Evolutionary conservation across 805 yeast genomes (phyloP), one percentile per base, ranked within the genome.

Genomic region (Ogataea paraovalis): DNA sequence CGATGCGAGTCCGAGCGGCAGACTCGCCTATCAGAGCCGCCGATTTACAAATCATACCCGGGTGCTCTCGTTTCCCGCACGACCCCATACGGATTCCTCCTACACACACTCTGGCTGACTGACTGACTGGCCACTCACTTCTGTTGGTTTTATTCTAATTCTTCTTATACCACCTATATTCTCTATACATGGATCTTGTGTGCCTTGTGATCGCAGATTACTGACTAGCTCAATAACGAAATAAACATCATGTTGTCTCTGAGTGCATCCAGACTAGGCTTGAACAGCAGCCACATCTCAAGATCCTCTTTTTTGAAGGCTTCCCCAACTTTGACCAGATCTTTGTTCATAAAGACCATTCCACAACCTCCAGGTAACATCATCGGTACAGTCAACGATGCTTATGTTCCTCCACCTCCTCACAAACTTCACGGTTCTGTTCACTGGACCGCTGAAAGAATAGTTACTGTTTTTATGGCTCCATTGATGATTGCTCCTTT

Each of bases 391-490:
- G 85, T 82, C 34, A 85, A 85, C 60, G 91, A 85, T 48, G 83
- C 89, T 3, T 79, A 79, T 51, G 80, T 81, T 18, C 75, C 78
- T 12, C 87, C 88, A 30, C 69, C 72, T 44, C 66, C 82, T 4
- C 72, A 74, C 58, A 73, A 74, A 54, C 58, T 70, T 45, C 82
- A 84, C 53, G 94, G 92, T 18, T 80, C 91, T 0, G 74, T 72
- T 53, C 92, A 85, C 68, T 85, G 91, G 91, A 74, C 85, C 34
- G 71, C 78, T 53, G 92, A 87, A 66, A 76, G 85, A 63, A 51
- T 75, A 13, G 77, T 82, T 9, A 76, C 85, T 14, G 62, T 80
- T 38, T 77, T 82, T 1, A 61, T 87, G 70, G 69, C 85, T 23
- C 95, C 95, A 3, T 68, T 86, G 46, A 67, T 80, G 3, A 62